A percentile compares a stretch with the other conserved stretches of the same genome.
phyloP scores from a whole-genome alignment of 2,329 filamentous ascomycete species.

The Arthrobotrys iridis region DNA sequence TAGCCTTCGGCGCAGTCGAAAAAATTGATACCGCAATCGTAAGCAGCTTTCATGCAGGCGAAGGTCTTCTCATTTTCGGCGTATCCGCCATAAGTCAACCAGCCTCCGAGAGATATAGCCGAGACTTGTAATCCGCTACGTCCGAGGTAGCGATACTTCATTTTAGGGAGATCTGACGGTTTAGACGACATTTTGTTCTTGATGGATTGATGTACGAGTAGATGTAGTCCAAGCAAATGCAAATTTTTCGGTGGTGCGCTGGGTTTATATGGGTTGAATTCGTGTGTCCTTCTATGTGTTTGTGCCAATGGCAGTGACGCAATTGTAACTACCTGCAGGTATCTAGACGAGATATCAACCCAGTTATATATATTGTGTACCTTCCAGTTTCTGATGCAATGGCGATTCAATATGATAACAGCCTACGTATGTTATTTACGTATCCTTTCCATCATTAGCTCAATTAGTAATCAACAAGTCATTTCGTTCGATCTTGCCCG shows the following conservation, averaged over 20 bases:
- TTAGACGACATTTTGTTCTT: slow-evolving; percentile 25
- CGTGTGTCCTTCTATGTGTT: not conserved
- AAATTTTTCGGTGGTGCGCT: not conserved
- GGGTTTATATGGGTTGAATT: too few species aligned
- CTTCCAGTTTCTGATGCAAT: not conserved
- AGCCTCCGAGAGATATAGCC: slow-evolving; percentile 75
- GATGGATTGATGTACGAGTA: not conserved
- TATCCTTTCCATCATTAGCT: too few species aligned
- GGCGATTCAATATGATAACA: not conserved
- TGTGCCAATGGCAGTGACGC: not conserved
- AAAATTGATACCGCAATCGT: slow-evolving; percentile 69
- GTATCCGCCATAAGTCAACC: slow-evolving; percentile 79
- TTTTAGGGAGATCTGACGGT: slow-evolving; percentile 62
- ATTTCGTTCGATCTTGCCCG: not conserved
- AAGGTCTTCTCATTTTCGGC: slow-evolving; percentile 73
- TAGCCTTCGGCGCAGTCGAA: slow-evolving; percentile 70
- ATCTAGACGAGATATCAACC: too few species aligned
- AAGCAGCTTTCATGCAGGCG: slow-evolving; percentile 71
- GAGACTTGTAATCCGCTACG: slow-evolving; percentile 78
- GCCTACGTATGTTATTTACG: too few species aligned
- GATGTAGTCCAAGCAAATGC: not conserved
- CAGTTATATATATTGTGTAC: too few species aligned
- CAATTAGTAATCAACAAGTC: not conserved
- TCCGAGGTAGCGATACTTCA: slow-evolving; percentile 78
- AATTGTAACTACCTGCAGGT: too few species aligned